Evolutionary conservation across 75 land plant species (phyloP), one percentile per base, ranked within the genome.

Genomic region (Cunninghamia lanceolata): DNA sequence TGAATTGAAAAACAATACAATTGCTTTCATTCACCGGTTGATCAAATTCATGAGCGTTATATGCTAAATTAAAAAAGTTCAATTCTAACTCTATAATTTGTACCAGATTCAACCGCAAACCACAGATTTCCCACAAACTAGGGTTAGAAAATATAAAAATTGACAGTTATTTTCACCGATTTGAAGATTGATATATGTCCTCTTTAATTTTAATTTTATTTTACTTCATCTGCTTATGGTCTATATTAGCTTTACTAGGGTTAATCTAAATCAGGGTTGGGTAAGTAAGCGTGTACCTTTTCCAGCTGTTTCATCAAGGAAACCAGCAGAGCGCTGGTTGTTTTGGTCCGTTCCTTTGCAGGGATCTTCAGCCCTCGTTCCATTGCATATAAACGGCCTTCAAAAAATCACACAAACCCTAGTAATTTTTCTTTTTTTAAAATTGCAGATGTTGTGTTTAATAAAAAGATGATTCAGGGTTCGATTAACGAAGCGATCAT

Each of bases 281-380:
- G 3, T 9, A 71, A 71, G 38, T 32, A 34, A 32, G 15, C n/a
- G 76, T 34, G 17, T 83, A 98, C 99, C 99, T 96, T 98, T 86
- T 98, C 99, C 0, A 98, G 97, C 91, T 98, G 99, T 11, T 93
- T 95, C 93, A 98, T 98, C 82, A 98, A 93, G 46, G 99, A 98
- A 42, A 93, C 82, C 45, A 98, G 93, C 10, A 98, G 82, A 8
- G 93, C 88, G 70, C 91, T 98, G 46, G 96, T 98, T 82, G 97
- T 95, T 73, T 95, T 95, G 11, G 99, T 95, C 25, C 96, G 92
- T 75, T 94, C 97, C 86, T 89, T 91, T 53, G 86, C 86, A 11
- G 99, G 97, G 82, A 96, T 95, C 92, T 87, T 93, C 86, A 98
- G 53, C 34, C 99, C 99, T 78, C 93, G 77, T 86, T 98, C 99